These are phyloP conservation scores for Rhizopogon roseolus DNA, from an alignment of 768 basidiomycete genomes.

Conservation along the genomic window DNA sequence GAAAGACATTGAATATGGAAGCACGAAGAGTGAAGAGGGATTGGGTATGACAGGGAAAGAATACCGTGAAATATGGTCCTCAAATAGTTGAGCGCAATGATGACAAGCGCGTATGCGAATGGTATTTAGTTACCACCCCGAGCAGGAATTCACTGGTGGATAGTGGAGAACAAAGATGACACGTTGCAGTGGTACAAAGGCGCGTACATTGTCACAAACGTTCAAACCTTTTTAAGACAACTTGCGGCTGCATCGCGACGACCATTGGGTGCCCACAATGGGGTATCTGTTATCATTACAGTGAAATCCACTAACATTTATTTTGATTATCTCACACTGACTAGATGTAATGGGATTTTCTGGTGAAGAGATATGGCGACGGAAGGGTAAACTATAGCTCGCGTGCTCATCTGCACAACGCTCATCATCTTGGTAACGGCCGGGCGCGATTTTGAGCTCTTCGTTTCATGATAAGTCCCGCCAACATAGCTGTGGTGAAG, in stretches of 20 bases:
- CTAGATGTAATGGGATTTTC: not conserved
- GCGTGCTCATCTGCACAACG: not conserved
- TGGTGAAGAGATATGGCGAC: not conserved
- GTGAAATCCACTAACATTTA: not conserved
- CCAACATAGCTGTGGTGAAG: conserved; percentile 81
- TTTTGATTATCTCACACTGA: not conserved
- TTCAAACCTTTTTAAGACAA: not conserved
- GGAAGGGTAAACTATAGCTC: not conserved
- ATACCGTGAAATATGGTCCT: not conserved
- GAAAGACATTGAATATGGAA: not conserved
- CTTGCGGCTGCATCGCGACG: not conserved
- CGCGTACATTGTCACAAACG: not conserved
- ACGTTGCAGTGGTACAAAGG: not conserved
- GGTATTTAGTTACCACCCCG: not conserved
- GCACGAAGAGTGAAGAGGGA: no score
- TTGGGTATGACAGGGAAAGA: not conserved
- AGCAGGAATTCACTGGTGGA: not conserved
- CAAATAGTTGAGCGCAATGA: not conserved
- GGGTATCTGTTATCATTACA: not conserved
- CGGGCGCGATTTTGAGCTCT: conserved; percentile 41
- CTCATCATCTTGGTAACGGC: conserved; percentile 48
- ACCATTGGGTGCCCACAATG: not conserved
- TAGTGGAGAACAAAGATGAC: not conserved
- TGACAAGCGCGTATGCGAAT: not conserved
- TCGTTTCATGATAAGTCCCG: conserved; percentile 56